A percentile compares a stretch with the other conserved stretches of the same genome.
These are phyloP conservation scores for Paramecium octaurelia DNA, from an alignment of 73 alveolate species.

Conservation along the genomic window DNA sequence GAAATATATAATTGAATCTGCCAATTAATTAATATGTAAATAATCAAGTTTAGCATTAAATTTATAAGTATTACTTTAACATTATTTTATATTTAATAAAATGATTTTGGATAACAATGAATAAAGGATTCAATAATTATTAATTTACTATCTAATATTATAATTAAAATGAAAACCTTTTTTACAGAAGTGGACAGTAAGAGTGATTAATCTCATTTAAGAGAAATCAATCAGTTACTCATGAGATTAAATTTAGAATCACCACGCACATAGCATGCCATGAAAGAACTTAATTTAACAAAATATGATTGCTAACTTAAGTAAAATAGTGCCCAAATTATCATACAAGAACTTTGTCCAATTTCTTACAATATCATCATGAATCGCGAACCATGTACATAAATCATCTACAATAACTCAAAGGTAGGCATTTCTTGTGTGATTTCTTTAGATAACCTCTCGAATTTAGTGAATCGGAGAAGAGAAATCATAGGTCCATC, in stretches of 20 bases:
- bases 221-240: neutral
- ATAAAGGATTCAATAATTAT: neutral
- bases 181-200: constrained; percentile 23
- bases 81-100: neutral
- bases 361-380: neutral
- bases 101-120: neutral
- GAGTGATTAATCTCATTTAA: neutral
- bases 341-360: neutral
- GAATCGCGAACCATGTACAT: neutral
- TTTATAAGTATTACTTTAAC: neutral
- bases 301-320: neutral
- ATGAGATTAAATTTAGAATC: neutral
- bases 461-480: neutral
- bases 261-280: neutral
- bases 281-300: neutral
- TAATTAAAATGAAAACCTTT: neutral
- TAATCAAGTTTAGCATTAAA: neutral
- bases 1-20: neutral
- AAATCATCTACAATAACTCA: neutral
- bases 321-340: neutral
- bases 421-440: neutral
- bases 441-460: neutral
- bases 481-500: constrained; percentile 38
- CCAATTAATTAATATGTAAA: neutral
- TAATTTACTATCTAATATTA: neutral